Evolutionary conservation across 2,329 filamentous ascomycete species (phyloP).

Genomic region (Fusarium sp.): DNA sequence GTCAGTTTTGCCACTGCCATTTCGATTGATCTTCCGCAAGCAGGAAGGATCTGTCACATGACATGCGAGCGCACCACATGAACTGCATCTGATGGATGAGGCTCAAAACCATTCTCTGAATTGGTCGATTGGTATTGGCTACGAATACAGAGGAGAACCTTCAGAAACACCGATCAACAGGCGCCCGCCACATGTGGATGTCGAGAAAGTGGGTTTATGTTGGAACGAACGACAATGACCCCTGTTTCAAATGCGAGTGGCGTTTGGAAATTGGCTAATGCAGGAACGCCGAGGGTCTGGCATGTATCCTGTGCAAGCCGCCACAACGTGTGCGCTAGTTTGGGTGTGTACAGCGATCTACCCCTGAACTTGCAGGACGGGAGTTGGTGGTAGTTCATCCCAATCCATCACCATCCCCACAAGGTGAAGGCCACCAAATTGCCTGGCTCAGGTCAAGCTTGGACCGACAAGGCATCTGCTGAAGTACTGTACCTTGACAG

Average conservation of each 20-base stretch:
- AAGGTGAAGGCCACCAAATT: conserved; percentile 40
- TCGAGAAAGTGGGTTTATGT: conserved; percentile 29
- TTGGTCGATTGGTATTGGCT: conserved; percentile 21
- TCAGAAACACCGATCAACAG: conserved; percentile 10
- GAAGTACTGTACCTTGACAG: conserved; percentile 12
- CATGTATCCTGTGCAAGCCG: conserved; percentile 41
- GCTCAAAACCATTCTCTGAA: conserved; percentile 12
- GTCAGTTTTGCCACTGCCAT: conserved; percentile 20
- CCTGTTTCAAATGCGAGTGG: conserved; percentile 49
- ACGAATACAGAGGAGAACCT: conserved; percentile 7
- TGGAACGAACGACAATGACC: conserved; percentile 40
- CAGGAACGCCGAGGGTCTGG: conserved; percentile 49
- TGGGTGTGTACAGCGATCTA: conserved; percentile 30
- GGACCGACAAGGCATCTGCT: conserved; percentile 29
- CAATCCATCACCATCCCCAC: conserved; percentile 40
- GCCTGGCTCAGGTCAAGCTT: conserved; percentile 32
- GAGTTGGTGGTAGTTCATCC: conserved; percentile 47
- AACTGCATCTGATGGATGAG: conserved; percentile 29
- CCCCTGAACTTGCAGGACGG: conserved; percentile 47
- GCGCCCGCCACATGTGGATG: conserved; percentile 34
- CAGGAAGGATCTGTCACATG: conserved; percentile 38
- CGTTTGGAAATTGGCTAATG: conserved; percentile 49
- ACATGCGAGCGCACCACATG: conserved; percentile 7
- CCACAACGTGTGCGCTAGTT: conserved; percentile 47
- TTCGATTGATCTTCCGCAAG: conserved; percentile 10